Conservation (phyloP, 1,284 basidiomycete species). For the Cutaneotrichosporon curvatum region DNA sequence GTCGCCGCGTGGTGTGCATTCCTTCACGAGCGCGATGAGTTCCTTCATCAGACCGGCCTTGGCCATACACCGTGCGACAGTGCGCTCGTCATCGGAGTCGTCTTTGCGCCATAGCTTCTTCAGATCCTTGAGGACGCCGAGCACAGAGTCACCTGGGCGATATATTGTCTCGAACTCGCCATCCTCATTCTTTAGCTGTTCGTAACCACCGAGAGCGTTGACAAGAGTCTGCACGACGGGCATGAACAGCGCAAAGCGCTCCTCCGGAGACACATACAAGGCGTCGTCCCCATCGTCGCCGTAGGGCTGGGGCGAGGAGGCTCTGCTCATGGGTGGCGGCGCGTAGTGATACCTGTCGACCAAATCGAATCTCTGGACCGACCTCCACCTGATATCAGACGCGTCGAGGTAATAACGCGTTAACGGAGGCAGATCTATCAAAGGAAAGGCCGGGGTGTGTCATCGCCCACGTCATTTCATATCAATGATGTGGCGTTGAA, state of each 20-base stretch:
- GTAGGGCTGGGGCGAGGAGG: too few relatives aligned
- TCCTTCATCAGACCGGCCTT: slow-evolving; percentile 78
- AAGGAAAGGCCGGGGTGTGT: background rate
- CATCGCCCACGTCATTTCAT: background rate
- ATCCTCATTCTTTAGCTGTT: slow-evolving; percentile 51
- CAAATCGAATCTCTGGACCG: background rate
- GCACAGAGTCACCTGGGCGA: slow-evolving; percentile 72
- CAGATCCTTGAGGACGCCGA: slow-evolving; percentile 80
- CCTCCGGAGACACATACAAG: slow-evolving; percentile 16
- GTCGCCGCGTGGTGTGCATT: slow-evolving; percentile 61
- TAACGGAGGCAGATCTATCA: background rate
- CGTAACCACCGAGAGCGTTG: slow-evolving; percentile 45
- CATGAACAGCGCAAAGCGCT: slow-evolving; percentile 37
- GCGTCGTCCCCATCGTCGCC: background rate
- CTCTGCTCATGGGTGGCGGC: too few relatives aligned
- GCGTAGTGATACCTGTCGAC: too few relatives aligned
- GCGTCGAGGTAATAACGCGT: slow-evolving; percentile 1
- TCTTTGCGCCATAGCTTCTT: slow-evolving; percentile 93
- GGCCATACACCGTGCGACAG: slow-evolving; percentile 84
- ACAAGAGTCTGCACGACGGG: slow-evolving; percentile 42
- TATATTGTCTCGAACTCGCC: slow-evolving; percentile 54
- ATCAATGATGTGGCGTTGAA: slow-evolving; percentile 1
- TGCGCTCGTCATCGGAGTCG: slow-evolving; percentile 88
- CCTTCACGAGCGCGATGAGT: slow-evolving; percentile 72
- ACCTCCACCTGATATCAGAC: slow-evolving; percentile 4